These are phyloP conservation scores for Macrophomina tecta DNA, from an alignment of 2,329 filamentous ascomycete species.

Conservation along the genomic window DNA sequence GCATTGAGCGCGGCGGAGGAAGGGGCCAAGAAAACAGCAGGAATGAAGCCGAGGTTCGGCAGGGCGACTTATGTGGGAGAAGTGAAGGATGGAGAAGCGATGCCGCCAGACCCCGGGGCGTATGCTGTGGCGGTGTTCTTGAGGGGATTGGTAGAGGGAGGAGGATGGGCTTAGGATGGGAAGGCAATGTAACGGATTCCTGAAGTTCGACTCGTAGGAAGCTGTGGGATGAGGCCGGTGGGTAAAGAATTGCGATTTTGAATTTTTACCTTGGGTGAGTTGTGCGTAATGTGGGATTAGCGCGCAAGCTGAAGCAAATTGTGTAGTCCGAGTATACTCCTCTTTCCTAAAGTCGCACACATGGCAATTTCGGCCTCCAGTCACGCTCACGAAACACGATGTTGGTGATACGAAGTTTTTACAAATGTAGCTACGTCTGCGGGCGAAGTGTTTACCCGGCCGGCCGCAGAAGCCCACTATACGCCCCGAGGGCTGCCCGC, in stretches of 20 bases:
- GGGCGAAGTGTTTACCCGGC: not conserved
- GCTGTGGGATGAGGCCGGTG: not conserved
- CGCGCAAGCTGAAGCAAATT: not conserved
- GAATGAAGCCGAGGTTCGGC: slow-evolving; percentile 88
- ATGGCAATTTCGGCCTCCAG: not conserved
- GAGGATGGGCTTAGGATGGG: slow-evolving; percentile 17
- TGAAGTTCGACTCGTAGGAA: not conserved
- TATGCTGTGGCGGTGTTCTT: slow-evolving; percentile 84
- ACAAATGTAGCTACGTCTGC: not conserved
- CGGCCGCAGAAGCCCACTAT: not conserved
- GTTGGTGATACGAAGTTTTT: not conserved
- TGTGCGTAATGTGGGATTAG: not conserved
- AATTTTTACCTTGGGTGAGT: not conserved
- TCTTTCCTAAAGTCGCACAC: not conserved
- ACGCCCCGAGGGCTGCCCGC: not conserved
- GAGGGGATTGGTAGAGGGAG: slow-evolving; percentile 56
- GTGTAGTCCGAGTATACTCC: not conserved
- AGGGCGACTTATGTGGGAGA: slow-evolving; percentile 77
- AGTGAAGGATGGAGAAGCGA: slow-evolving; percentile 56
- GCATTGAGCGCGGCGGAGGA: slow-evolving; percentile 76
- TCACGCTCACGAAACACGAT: not conserved
- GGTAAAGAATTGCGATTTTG: not conserved
- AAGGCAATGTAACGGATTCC: not conserved
- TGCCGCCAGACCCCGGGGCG: slow-evolving; percentile 71
- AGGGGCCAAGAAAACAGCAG: slow-evolving; percentile 81